Evolutionary conservation across 257 asterid genomes (phyloP).

Genomic region (Capsicum rhomboideum): DNA sequence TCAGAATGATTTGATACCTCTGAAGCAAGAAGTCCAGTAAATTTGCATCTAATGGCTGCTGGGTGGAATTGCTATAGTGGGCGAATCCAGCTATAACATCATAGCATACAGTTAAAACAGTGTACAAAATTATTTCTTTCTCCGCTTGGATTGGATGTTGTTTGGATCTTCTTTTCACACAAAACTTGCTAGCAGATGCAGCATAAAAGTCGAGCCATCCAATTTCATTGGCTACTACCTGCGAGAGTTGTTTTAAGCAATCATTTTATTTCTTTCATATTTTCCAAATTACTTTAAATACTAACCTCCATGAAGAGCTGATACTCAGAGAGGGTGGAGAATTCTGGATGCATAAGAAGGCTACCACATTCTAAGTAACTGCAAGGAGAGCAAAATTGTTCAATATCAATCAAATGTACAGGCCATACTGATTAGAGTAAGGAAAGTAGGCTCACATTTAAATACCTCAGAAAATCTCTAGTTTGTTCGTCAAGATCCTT

Average conservation of each 20-base stretch:
- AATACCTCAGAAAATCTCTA: conserved; percentile 55
- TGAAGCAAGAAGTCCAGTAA: conserved; percentile 62
- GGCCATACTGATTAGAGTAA: background rate
- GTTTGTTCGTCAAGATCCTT: conserved; percentile 57
- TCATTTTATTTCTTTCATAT: background rate
- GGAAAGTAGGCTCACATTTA: background rate
- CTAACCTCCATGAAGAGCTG: conserved; percentile 84
- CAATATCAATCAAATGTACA: background rate
- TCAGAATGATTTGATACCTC: conserved; percentile 32
- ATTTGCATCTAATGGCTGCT: conserved; percentile 40
- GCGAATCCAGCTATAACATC: conserved; percentile 74
- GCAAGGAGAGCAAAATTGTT: conserved; percentile 14
- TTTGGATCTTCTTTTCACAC: conserved; percentile 46
- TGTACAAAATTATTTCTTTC: conserved; percentile 46
- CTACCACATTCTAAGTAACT: conserved; percentile 77
- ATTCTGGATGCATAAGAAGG: conserved; percentile 52
- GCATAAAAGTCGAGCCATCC: conserved; percentile 82
- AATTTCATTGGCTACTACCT: conserved; percentile 70
- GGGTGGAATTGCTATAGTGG: conserved; percentile 56
- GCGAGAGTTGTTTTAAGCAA: conserved; percentile 13
- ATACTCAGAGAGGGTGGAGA: conserved; percentile 48
- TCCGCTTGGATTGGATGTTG: conserved; percentile 62
- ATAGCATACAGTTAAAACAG: conserved; percentile 57
- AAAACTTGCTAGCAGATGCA: conserved; percentile 20
- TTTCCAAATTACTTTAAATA: background rate